Evolutionary conservation across 2,329 filamentous ascomycete genomes (phyloP).

Genomic region (Fusarium verticillioides): DNA sequence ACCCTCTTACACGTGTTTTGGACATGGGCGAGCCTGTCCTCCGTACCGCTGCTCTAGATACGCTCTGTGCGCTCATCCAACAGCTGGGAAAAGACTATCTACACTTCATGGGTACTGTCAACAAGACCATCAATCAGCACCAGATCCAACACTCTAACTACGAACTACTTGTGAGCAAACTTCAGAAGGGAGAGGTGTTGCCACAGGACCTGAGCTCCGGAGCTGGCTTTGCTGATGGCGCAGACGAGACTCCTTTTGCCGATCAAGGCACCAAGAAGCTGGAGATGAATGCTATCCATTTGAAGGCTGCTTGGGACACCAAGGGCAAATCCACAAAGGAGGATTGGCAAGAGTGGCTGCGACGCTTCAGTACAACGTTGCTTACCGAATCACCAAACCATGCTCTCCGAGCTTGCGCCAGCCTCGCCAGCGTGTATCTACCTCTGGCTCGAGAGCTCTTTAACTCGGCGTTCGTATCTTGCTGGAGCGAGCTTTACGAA

Average conservation of each 20-base stretch:
- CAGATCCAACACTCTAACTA: conserved; percentile 93
- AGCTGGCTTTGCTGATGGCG: conserved; percentile 78
- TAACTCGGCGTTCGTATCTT: conserved; percentile 98
- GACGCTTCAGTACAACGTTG: conserved; percentile 93
- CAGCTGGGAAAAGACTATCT: conserved; percentile 95
- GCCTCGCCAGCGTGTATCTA: conserved; percentile 88
- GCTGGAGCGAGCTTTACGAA: conserved; percentile 97
- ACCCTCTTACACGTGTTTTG: conserved; percentile 87
- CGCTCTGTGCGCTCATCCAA: conserved; percentile 92
- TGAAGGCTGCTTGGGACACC: conserved; percentile 97
- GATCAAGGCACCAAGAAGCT: conserved; percentile 93
- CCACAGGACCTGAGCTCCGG: conserved; percentile 94
- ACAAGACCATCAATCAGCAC: conserved; percentile 82
- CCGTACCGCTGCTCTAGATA: conserved; percentile 87
- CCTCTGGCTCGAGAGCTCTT: conserved; percentile 94
- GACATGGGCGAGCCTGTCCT: conserved; percentile 77
- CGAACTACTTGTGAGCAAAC: conserved; percentile 88
- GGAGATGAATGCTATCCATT: conserved; percentile 95
- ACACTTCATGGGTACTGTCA: conserved; percentile 93
- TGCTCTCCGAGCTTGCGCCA: conserved; percentile 91
- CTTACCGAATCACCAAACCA: conserved; percentile 96
- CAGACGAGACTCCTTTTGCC: conserved; percentile 82
- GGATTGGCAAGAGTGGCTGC: conserved; percentile 99
- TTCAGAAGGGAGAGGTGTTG: conserved; percentile 94
- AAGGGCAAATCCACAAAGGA: conserved; percentile 97